Percentiles rank a stretch among this genome's conserved stretches.
These are phyloP conservation scores for Thraustotheca clavata DNA, from an alignment of 352 stramenopile species.

Conservation along the genomic window DNA sequence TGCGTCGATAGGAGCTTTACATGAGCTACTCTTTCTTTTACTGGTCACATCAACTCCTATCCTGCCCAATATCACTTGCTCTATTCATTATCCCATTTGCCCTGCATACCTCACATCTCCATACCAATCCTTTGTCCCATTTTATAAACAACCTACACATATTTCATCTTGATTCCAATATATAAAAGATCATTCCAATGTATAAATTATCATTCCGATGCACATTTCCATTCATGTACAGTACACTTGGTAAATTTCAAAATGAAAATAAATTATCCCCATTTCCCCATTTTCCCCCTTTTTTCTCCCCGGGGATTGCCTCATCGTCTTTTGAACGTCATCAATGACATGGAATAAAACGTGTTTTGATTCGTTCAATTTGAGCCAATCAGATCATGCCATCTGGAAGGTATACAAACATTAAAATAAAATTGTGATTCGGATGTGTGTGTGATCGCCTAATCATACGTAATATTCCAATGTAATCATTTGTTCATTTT, in stretches of 20 bases:
- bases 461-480: neutral
- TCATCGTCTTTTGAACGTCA: neutral
- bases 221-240: too few relatives aligned
- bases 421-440: neutral
- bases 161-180: too few relatives aligned
- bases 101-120: too few relatives aligned
- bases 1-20: neutral
- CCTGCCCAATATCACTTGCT: neutral
- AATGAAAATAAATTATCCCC: too few relatives aligned
- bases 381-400: neutral
- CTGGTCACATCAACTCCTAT: slow-evolving; percentile 8
- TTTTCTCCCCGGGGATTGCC: neutral
- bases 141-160: too few relatives aligned
- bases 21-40: neutral
- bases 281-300: too few relatives aligned
- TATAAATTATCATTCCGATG: too few relatives aligned
- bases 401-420: neutral
- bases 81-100: too few relatives aligned
- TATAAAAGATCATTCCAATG: too few relatives aligned
- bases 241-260: too few relatives aligned
- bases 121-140: too few relatives aligned
- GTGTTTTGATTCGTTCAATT: neutral
- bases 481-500: neutral
- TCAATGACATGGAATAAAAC: neutral
- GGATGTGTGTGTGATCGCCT: neutral